A percentile compares a stretch with the other conserved stretches of the same genome.
Conservation (phyloP, 1,139 yeast genomes). For the Magnusiomyces paraingens region DNA sequence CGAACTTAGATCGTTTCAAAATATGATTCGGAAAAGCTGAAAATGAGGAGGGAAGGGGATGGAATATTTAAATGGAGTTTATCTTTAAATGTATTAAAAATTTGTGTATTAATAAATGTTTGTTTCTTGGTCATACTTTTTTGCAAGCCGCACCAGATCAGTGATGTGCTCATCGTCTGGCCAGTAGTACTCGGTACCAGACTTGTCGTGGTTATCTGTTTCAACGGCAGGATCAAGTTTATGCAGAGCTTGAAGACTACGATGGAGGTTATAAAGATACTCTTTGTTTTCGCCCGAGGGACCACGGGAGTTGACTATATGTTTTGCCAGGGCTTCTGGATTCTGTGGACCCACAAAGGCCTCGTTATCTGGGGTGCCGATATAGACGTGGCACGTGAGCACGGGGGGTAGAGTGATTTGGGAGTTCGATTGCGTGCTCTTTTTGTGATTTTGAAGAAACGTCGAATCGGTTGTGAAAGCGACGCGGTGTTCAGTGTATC, state of each 20-base stretch:
- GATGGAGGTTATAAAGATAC: constrained; percentile 51
- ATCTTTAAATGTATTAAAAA: background rate
- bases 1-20: constrained; percentile 22
- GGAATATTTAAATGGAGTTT: background rate
- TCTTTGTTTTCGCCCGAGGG: constrained; percentile 79
- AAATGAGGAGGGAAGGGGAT: no score
- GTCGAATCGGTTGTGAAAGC: constrained; percentile 45
- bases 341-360: constrained; percentile 82
- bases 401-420: constrained; percentile 24
- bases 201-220: background rate
- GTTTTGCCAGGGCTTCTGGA: constrained; percentile 48
- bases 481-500: constrained; percentile 68
- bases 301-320: constrained; percentile 54
- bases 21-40: background rate
- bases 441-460: background rate
- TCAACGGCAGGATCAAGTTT: background rate
- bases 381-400: constrained; percentile 59
- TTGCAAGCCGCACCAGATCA: constrained; percentile 29
- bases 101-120: background rate
- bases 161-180: constrained; percentile 34
- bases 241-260: constrained; percentile 38
- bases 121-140: background rate
- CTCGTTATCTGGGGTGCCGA: constrained; percentile 73
- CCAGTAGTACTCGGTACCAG: constrained; percentile 21
- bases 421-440: constrained; percentile 11